Conservation (phyloP, 1,284 basidiomycete genomes). For the Sporisorium reilianum region DNA sequence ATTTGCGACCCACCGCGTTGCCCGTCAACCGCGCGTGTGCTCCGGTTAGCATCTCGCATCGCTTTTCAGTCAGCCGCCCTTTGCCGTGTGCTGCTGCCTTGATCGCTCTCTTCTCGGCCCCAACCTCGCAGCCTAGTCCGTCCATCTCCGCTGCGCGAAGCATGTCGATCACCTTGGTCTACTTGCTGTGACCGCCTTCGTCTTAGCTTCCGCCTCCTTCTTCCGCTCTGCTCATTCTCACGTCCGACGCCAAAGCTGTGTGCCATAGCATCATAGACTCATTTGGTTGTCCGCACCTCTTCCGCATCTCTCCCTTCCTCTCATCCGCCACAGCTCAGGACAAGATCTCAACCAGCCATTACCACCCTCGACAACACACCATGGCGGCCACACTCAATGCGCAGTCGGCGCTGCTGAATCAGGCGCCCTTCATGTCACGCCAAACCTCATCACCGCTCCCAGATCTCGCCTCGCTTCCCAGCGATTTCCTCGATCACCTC, state of each 20-base stretch:
- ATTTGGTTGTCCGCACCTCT: not conserved
- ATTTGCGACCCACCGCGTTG: not conserved
- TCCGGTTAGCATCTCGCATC: slow-evolving; percentile 26
- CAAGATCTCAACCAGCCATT: not conserved
- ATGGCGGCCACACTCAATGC: slow-evolving; percentile 42
- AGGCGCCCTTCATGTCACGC: slow-evolving; percentile 41
- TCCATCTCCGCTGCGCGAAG: slow-evolving; percentile 3
- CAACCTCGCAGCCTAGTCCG: not conserved
- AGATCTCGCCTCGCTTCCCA: slow-evolving; percentile 48
- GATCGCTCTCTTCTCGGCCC: not conserved
- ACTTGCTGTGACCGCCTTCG: not conserved
- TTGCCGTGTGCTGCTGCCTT: not conserved
- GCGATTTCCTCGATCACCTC: slow-evolving; percentile 63
- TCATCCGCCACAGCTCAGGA: not conserved
- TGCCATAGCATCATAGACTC: slow-evolving; percentile 1
- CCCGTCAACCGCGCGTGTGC: slow-evolving; percentile 14
- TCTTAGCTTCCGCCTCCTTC: not conserved
- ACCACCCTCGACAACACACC: not conserved
- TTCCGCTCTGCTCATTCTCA: slow-evolving; percentile 15
- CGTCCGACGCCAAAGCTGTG: not conserved
- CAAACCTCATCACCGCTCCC: slow-evolving; percentile 60
- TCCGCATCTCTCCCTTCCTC: not conserved
- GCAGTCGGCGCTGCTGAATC: slow-evolving; percentile 28
- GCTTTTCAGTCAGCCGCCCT: not conserved
- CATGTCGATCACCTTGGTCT: slow-evolving; percentile 4